A percentile compares a stretch with the other conserved stretches of the same genome.
These are phyloP conservation scores for Acer yangbiense DNA, from an alignment of 345 rosid species.

Conservation along the genomic window DNA sequence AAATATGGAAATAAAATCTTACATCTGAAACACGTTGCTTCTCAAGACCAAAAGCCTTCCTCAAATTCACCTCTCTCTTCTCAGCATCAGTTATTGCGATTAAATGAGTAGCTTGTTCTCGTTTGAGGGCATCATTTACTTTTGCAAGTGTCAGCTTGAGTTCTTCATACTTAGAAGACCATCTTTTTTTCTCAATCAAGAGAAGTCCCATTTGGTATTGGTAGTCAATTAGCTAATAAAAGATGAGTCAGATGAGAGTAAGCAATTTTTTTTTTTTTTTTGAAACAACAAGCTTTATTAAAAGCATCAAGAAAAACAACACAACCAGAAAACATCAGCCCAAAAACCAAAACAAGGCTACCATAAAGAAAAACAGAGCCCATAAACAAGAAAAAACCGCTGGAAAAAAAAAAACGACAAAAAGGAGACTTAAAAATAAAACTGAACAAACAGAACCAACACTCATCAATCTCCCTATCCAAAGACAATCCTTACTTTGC, in stretches of 20 bases:
- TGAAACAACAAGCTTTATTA: no score
- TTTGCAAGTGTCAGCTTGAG: conserved; percentile 58
- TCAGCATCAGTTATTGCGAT: conserved; percentile 69
- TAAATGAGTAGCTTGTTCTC: conserved; percentile 74
- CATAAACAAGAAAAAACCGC: no score
- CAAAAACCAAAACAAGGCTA: no score
- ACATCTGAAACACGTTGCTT: conserved; percentile 92
- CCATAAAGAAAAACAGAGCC: no score
- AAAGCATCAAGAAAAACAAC: no score
- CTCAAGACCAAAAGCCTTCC: conserved; percentile 83
- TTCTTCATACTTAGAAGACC: conserved; percentile 70
- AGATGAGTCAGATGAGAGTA: conserved; percentile 14
- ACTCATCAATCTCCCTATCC: no score
- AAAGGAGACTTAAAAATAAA: no score
- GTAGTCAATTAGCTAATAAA: conserved; percentile 79
- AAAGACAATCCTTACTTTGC: no score
- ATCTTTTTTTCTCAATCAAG: conserved; percentile 88
- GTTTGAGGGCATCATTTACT: conserved; percentile 59
- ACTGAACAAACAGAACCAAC: no score
- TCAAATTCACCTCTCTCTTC: conserved; percentile 76
- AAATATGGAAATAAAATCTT: conserved; percentile 31
- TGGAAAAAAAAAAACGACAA: no score
- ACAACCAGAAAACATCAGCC: no score
- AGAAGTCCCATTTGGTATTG: conserved; percentile 95
- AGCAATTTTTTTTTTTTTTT: not conserved